Percentiles rank a stretch among this genome's conserved stretches.
phyloP scores from a whole-genome alignment of 108 stramenopile genomes.

The Pelagomonas calceolata region DNA sequence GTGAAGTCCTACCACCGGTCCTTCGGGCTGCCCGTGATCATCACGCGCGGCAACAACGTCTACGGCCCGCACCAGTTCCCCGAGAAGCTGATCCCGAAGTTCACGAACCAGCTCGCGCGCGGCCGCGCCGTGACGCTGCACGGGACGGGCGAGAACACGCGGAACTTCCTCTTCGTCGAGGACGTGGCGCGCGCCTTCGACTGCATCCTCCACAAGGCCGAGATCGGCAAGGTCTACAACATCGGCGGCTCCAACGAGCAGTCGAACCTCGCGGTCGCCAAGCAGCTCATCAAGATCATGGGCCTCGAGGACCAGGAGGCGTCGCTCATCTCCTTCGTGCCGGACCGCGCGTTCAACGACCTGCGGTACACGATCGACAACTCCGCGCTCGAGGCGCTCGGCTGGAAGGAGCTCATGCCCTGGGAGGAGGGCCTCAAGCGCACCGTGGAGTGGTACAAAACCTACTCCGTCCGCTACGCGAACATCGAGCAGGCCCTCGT shows the following conservation, averaged over 20 bases:
- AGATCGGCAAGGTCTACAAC: slow-evolving; percentile 85
- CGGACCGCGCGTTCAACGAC: slow-evolving; percentile 96
- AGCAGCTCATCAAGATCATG: slow-evolving; percentile 63
- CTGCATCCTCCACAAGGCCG: slow-evolving; percentile 78
- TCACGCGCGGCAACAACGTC: slow-evolving; percentile 98
- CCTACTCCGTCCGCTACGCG: slow-evolving; percentile 72
- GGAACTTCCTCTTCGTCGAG: slow-evolving; percentile 90
- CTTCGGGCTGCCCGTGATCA: slow-evolving; percentile 79
- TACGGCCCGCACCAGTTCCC: slow-evolving; percentile 98
- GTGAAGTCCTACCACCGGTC: slow-evolving; percentile 83
- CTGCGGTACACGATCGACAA: slow-evolving; percentile 94
- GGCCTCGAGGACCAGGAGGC: slow-evolving; percentile 53
- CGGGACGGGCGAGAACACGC: slow-evolving; percentile 87
- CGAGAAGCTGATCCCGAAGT: slow-evolving; percentile 98
- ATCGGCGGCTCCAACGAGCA: slow-evolving; percentile 91
- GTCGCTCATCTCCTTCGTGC: slow-evolving; percentile 69
- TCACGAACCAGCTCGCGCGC: slow-evolving; percentile 87
- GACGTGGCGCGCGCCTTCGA: slow-evolving; percentile 97
- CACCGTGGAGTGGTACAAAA: slow-evolving; percentile 93
- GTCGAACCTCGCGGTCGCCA: slow-evolving; percentile 71
- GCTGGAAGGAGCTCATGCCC: slow-evolving; percentile 79
- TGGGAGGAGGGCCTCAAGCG: slow-evolving; percentile 86
- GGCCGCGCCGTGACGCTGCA: slow-evolving; percentile 82
- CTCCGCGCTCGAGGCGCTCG: slow-evolving; percentile 67
- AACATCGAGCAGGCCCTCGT: slow-evolving; percentile 90